Conservation (phyloP, 768 basidiomycete genomes). For the Pleurotus pulmonarius region DNA sequence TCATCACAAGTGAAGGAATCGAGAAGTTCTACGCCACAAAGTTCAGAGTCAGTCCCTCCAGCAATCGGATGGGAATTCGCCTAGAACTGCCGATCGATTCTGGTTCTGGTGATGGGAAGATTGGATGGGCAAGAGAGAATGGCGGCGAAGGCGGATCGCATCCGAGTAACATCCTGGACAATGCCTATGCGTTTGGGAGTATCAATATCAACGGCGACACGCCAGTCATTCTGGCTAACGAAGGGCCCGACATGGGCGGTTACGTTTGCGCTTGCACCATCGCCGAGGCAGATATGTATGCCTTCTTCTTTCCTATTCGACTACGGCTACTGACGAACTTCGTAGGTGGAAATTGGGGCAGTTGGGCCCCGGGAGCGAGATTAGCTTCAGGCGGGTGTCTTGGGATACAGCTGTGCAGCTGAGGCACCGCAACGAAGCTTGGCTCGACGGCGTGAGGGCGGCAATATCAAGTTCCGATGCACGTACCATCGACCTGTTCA, state of each 20-base stretch:
- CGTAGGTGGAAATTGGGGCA: conserved; percentile 69
- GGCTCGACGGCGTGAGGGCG: conserved; percentile 22
- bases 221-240: conserved; percentile 59
- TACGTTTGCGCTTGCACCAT: conserved; percentile 57
- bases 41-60: conserved; percentile 53
- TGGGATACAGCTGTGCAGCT: conserved; percentile 34
- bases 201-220: conserved; percentile 69
- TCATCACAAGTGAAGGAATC: conserved; percentile 45
- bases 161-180: conserved; percentile 64
- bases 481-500: background rate
- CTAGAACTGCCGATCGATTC: conserved; percentile 31
- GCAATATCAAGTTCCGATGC: background rate
- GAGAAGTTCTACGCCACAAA: conserved; percentile 44
- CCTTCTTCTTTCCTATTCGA: background rate
- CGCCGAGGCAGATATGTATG: conserved; percentile 46
- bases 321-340: background rate
- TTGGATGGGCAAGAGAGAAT: conserved; percentile 50
- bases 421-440: conserved; percentile 18
- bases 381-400: conserved; percentile 49
- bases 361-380: conserved; percentile 48
- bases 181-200: conserved; percentile 51
- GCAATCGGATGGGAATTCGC: conserved; percentile 63
- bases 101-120: conserved; percentile 15
- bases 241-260: conserved; percentile 63
- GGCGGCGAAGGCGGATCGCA: conserved; percentile 70